Conservation (phyloP, 306 rosid species). For the Dalbergia cultrata region DNA sequence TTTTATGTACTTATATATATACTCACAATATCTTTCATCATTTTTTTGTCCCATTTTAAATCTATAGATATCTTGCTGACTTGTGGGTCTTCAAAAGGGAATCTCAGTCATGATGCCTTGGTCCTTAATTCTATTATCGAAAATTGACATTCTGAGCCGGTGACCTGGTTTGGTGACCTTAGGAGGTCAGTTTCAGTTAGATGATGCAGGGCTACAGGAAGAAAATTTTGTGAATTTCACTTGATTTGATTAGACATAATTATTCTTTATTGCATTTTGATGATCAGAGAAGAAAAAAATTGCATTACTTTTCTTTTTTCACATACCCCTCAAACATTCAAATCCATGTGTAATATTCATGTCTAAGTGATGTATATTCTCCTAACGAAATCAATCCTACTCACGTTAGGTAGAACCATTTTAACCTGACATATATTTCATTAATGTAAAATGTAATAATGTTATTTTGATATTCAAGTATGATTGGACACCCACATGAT, state of each 20-base stretch:
- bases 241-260: slow-evolving; percentile 74
- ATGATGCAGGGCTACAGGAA: slow-evolving; percentile 52
- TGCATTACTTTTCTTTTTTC: no score
- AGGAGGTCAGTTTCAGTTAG: slow-evolving; percentile 52
- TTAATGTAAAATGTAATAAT: no score
- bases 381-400: no score
- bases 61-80: slow-evolving; percentile 41
- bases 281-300: background rate
- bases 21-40: slow-evolving; percentile 2
- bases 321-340: no score
- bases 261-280: slow-evolving; percentile 40
- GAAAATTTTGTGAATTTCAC: slow-evolving; percentile 34
- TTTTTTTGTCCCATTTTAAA: slow-evolving; percentile 39
- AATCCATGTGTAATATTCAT: no score
- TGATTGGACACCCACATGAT: no score
- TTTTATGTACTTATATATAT: background rate
- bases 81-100: slow-evolving; percentile 50
- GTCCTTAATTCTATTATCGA: slow-evolving; percentile 53
- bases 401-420: no score
- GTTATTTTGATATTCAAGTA: no score
- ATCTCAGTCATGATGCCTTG: slow-evolving; percentile 56
- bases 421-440: no score
- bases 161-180: slow-evolving; percentile 54
- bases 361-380: no score
- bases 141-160: slow-evolving; percentile 54